Conservation (phyloP, 345 rosid species). For the Arabidopsis arenosa region DNA sequence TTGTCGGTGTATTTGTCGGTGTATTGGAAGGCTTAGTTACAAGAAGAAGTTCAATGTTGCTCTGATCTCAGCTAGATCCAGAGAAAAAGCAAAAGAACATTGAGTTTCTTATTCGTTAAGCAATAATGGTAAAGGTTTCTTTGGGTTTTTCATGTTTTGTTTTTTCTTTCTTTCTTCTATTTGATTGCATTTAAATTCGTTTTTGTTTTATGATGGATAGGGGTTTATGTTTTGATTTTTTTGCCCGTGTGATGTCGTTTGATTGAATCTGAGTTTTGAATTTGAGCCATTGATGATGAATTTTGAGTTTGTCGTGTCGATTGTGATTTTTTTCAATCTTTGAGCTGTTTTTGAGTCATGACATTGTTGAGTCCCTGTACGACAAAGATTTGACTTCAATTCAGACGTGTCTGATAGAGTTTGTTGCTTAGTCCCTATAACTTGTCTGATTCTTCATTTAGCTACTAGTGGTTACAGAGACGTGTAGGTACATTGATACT, state of each 20-base stretch:
- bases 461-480: conserved; percentile 1
- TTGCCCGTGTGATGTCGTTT: conserved; percentile 7
- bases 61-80: conserved; percentile 39
- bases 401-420: conserved; percentile 13
- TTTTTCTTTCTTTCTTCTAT: not conserved
- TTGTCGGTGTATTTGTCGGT: conserved; percentile 40
- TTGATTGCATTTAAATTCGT: conserved; percentile 22
- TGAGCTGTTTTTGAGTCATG: conserved; percentile 16
- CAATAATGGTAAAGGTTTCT: conserved; percentile 38
- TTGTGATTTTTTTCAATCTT: conserved; percentile 16
- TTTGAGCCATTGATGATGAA: conserved; percentile 3
- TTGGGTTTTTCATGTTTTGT: conserved; percentile 12
- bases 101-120: conserved; percentile 34
- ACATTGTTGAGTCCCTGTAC: conserved; percentile 8
- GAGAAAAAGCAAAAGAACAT: conserved; percentile 12
- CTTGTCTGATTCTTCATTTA: conserved; percentile 27
- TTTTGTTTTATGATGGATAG: not conserved
- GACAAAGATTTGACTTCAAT: conserved; percentile 33
- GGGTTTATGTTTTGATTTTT: conserved; percentile 17
- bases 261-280: conserved; percentile 20
- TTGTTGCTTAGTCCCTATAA: conserved; percentile 16
- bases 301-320: conserved; percentile 3
- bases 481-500: not conserved
- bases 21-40: conserved; percentile 24
- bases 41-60: conserved; percentile 37